phyloP scores from a whole-genome alignment of 1,284 basidiomycete species.

The Moesziomyces sp. region DNA sequence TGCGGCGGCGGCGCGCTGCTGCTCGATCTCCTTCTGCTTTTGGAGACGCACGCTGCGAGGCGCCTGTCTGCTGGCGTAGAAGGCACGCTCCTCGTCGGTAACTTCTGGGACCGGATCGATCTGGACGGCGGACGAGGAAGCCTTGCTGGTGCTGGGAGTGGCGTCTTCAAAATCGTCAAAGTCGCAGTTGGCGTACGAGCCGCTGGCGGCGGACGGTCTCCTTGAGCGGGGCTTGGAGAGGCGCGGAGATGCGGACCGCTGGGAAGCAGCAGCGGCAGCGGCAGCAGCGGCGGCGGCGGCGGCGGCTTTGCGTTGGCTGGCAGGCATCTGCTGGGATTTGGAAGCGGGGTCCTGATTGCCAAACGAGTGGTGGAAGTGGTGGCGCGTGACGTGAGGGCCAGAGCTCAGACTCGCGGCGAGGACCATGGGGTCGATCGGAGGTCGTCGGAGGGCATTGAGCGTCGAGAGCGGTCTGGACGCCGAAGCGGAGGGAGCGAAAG shows the following conservation, averaged over 20 bases:
- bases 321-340: conserved; percentile 59
- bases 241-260: neutral
- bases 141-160: conserved; percentile 1
- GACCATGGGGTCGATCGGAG: conserved; percentile 64
- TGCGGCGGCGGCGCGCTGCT: conserved; percentile 12
- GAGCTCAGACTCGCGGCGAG: conserved; percentile 61
- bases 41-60: conserved; percentile 49
- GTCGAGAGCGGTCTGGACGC: conserved; percentile 49
- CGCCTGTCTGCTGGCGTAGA: conserved; percentile 47
- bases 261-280: neutral
- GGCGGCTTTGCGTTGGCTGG: conserved; percentile 41
- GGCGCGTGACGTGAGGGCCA: conserved; percentile 62
- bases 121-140: conserved; percentile 29
- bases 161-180: conserved; percentile 40
- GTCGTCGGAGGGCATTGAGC: conserved; percentile 60
- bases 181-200: conserved; percentile 59
- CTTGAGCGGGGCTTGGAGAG: conserved; percentile 10
- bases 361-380: conserved; percentile 64
- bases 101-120: conserved; percentile 44
- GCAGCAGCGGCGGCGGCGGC: conserved; percentile 19
- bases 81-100: conserved; percentile 48
- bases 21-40: conserved; percentile 36
- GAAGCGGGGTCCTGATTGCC: conserved; percentile 28
- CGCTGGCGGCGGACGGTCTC: conserved; percentile 31
- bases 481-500: conserved; percentile 14